Percentiles rank a stretch among this genome's conserved stretches.
These are phyloP conservation scores for Pelargonium citronellum DNA, from an alignment of 441 rosid species.

Conservation along the genomic window DNA sequence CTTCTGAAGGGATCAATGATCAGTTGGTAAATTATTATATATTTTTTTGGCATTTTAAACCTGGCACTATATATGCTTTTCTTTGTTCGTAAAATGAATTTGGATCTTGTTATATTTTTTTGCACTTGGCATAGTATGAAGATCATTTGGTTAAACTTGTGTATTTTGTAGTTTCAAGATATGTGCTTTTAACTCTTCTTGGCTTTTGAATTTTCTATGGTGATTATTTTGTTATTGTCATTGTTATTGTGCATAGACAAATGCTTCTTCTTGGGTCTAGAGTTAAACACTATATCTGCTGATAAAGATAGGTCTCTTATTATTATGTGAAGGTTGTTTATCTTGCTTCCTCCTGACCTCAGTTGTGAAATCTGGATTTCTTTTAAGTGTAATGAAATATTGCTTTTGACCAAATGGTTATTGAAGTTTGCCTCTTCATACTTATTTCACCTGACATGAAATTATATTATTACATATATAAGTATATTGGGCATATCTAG, in stretches of 20 bases:
- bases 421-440: background rate
- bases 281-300: background rate
- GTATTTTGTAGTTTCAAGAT: background rate
- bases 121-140: background rate
- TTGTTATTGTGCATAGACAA: too few species aligned
- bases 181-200: background rate
- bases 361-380: background rate
- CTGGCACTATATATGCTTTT: background rate
- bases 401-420: background rate
- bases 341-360: background rate
- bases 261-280: background rate
- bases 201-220: background rate
- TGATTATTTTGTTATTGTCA: background rate
- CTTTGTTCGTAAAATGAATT: background rate
- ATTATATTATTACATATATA: too few species aligned
- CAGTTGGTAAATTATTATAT: constrained; percentile 51
- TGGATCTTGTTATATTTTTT: background rate
- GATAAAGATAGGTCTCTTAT: constrained; percentile 6
- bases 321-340: background rate
- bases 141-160: background rate
- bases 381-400: background rate
- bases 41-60: constrained; percentile 14
- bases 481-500: background rate
- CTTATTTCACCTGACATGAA: background rate
- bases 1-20: constrained; percentile 54